Evolutionary conservation across 257 asterid species (phyloP).

Genomic region (Solanum chilense): DNA sequence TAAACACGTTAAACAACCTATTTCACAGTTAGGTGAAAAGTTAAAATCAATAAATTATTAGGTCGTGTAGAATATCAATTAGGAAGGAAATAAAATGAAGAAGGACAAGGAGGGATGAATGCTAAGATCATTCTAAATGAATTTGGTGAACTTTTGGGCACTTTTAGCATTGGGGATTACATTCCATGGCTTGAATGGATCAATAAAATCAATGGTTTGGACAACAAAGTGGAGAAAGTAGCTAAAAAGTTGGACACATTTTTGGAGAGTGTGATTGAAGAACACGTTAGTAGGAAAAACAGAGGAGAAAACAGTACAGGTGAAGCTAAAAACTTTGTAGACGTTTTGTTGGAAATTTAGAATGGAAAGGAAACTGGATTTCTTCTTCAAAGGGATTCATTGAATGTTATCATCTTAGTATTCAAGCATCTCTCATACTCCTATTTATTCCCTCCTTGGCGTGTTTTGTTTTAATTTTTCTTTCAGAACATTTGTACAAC

Average conservation of each 20-base stretch:
- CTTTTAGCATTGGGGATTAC: conserved; percentile 12
- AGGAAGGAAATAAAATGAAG: conserved; percentile 1
- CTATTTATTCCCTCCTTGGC: background rate
- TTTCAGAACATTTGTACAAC: background rate
- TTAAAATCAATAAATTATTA: too few species aligned
- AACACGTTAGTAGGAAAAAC: background rate
- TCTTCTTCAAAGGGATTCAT: background rate
- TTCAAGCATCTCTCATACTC: background rate
- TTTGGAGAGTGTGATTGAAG: conserved; percentile 14
- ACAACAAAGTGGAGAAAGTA: conserved; percentile 10
- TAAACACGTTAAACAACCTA: too few species aligned
- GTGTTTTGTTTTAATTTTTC: background rate
- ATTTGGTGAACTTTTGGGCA: conserved; percentile 8
- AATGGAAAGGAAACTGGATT: background rate
- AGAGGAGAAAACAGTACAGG: background rate
- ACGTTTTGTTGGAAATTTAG: background rate
- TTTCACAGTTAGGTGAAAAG: too few species aligned
- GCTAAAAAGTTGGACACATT: conserved; percentile 23
- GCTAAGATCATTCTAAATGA: background rate
- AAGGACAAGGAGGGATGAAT: background rate
- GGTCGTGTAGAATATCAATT: too few species aligned
- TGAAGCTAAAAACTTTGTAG: background rate
- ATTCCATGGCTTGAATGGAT: conserved; percentile 36
- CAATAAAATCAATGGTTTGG: conserved; percentile 13
- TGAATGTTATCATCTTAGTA: background rate